A percentile compares a stretch with the other conserved stretches of the same genome.
phyloP scores from a whole-genome alignment of 805 yeast genomes.

The Middelhovenomyces tepae region DNA sequence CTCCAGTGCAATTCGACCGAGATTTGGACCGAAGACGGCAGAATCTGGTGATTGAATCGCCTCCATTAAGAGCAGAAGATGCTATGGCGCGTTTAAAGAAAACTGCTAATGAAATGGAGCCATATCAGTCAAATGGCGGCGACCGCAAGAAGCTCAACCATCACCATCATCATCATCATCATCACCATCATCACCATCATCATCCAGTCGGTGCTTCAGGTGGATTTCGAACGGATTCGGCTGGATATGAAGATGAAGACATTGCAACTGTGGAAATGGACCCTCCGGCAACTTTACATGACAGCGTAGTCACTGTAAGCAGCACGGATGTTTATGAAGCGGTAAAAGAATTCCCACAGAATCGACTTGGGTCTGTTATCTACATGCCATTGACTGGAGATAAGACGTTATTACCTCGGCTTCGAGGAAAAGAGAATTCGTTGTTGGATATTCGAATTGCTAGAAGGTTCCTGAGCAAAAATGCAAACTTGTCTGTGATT shows the following conservation, averaged over 20 bases:
- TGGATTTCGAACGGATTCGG: constrained; percentile 1
- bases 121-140: constrained; percentile 7
- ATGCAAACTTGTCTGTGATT: constrained; percentile 33
- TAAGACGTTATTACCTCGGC: constrained; percentile 19
- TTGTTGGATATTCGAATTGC: constrained; percentile 52
- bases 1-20: constrained; percentile 24
- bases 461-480: constrained; percentile 31
- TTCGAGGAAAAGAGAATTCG: constrained; percentile 27
- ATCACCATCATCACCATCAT: constrained; percentile 9
- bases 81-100: constrained; percentile 28
- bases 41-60: constrained; percentile 11
- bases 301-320: constrained; percentile 25
- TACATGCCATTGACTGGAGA: constrained; percentile 32
- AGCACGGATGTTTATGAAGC: constrained; percentile 34
- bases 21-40: constrained; percentile 16
- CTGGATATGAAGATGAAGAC: constrained; percentile 1
- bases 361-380: constrained; percentile 44
- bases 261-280: constrained; percentile 11
- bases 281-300: constrained; percentile 6
- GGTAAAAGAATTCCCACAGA: constrained; percentile 36
- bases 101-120: constrained; percentile 12
- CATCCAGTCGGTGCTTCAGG: constrained; percentile 1
- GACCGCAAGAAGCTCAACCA: constrained; percentile 1
- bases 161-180: constrained; percentile 11
- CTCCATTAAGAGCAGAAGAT: constrained; percentile 29